A percentile compares a stretch with the other conserved stretches of the same genome.
Evolutionary conservation across 1,139 yeast species (phyloP).

Genomic region (Candida pseudoviswanathii): DNA sequence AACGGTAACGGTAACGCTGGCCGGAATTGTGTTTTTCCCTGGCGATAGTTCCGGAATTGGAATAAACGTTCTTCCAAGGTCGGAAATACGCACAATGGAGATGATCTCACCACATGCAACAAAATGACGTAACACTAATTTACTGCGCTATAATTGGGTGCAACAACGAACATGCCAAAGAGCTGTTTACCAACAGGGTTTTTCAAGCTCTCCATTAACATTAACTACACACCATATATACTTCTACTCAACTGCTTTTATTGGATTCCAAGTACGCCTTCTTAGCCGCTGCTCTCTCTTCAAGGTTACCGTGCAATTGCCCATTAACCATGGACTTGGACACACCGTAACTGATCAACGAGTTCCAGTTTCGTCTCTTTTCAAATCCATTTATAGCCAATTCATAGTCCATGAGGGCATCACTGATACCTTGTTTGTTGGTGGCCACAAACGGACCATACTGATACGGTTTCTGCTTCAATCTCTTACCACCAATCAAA

Average conservation of each 20-base stretch:
- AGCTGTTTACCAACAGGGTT: too few species aligned
- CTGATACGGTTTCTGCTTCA: slow-evolving; percentile 79
- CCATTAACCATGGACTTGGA: slow-evolving; percentile 46
- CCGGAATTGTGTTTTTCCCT: not conserved
- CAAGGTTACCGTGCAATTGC: slow-evolving; percentile 38
- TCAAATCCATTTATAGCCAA: slow-evolving; percentile 73
- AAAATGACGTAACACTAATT: not conserved
- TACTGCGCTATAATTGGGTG: not conserved
- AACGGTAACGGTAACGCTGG: not conserved
- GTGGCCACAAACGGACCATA: slow-evolving; percentile 91
- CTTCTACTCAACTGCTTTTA: too few species aligned
- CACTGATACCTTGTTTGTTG: slow-evolving; percentile 1
- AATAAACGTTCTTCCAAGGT: not conserved
- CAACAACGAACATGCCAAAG: too few species aligned
- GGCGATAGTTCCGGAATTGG: not conserved
- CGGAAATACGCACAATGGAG: not conserved
- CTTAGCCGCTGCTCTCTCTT: slow-evolving; percentile 33
- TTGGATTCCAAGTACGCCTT: slow-evolving; percentile 25
- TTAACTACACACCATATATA: too few species aligned
- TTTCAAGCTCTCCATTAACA: too few species aligned
- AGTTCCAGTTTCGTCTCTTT: slow-evolving; percentile 65
- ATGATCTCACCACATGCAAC: not conserved
- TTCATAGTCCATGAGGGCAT: slow-evolving; percentile 71
- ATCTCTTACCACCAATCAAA: slow-evolving; percentile 73
- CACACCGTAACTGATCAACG: slow-evolving; percentile 66